Conservation (phyloP, 495 filamentous ascomycete species). For the Haplographium delicatum region DNA sequence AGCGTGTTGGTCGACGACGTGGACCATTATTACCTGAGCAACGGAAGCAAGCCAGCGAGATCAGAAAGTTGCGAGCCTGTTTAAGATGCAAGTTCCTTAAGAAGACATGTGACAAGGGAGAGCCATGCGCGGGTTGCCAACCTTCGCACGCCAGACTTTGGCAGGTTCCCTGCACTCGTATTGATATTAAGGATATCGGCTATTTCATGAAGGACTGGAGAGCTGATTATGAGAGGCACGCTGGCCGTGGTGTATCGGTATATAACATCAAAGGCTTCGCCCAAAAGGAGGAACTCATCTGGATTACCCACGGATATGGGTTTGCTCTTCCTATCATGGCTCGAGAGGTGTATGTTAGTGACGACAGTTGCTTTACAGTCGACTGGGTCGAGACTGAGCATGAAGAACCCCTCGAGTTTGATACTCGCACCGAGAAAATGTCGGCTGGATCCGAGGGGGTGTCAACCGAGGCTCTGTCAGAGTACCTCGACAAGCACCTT, state of each 20-base stretch:
- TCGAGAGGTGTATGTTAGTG: slow-evolving; percentile 82
- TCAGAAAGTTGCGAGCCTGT: slow-evolving; percentile 85
- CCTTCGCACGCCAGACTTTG: slow-evolving; percentile 87
- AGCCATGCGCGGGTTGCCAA: slow-evolving; percentile 88
- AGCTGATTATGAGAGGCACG: slow-evolving; percentile 87
- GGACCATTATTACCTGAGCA: slow-evolving; percentile 90
- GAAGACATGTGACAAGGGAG: slow-evolving; percentile 95
- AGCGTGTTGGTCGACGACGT: slow-evolving; percentile 80
- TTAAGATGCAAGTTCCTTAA: slow-evolving; percentile 96
- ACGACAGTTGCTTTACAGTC: slow-evolving; percentile 85
- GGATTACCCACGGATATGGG: slow-evolving; percentile 86
- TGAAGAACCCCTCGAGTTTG: slow-evolving; percentile 64
- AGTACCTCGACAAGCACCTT: slow-evolving; percentile 89
- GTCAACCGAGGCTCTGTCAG: slow-evolving; percentile 65
- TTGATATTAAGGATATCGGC: slow-evolving; percentile 93
- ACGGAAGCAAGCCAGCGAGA: slow-evolving; percentile 89
- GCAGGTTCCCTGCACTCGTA: slow-evolving; percentile 93
- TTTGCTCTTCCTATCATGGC: slow-evolving; percentile 83
- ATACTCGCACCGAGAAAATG: slow-evolving; percentile 76
- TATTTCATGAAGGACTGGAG: slow-evolving; percentile 99
- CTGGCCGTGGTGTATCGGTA: slow-evolving; percentile 77
- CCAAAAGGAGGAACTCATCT: slow-evolving; percentile 68
- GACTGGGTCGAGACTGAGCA: slow-evolving; percentile 83
- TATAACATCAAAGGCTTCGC: slow-evolving; percentile 93
- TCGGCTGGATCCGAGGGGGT: slow-evolving; percentile 82